Evolutionary conservation across 179 eudicot genomes (phyloP), one percentile per base, ranked within the genome.

Genomic region (Beta lomatogona): DNA sequence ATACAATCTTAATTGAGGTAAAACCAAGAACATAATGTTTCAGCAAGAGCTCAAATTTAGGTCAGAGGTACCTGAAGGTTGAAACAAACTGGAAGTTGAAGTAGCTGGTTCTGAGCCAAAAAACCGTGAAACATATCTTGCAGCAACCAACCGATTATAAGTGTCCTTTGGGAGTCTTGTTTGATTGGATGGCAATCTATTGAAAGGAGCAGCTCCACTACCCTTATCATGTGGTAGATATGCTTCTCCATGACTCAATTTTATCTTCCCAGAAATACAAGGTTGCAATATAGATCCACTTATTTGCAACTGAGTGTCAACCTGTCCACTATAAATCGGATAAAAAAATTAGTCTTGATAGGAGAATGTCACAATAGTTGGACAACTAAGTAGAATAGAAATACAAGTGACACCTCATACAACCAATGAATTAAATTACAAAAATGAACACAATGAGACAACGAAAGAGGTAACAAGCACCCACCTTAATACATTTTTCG

Each of bases 171-270:
- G 86, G 69, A 89, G 77, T 69, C 81, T 87, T 84, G 95, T 87
- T 78, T 88, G 94, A 77, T 83, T 90, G 76, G 97, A 88, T 61
- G 91, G 86, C 66, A 90, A 88, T 81, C 87, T 89, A 79, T 88
- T 91, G 58, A 93, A 89, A 80, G 98, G 89, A 82, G 92, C 94
- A 86, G 91, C 91, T 86, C 99, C 94, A 75, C 94, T 87, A 69
- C 99, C 97, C 86, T 97, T 97, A 86, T 97, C 99, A 86, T 97
- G 99, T n/a, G 98, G 99, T 53, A 97, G 84, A 88, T 97, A 95
- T 71, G 97, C 98, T 85, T 97, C 99, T 73, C 99, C 99, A 76
- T 89, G 95, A 86, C 99, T 93, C 81, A 97, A 72, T 86, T 95
- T 97, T 79, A 95, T 95, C 63, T 93, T 93, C 59, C 99, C 99